phyloP scores from a whole-genome alignment of 2,329 filamentous ascomycete species.

The Ascocoryne sarcoides region DNA sequence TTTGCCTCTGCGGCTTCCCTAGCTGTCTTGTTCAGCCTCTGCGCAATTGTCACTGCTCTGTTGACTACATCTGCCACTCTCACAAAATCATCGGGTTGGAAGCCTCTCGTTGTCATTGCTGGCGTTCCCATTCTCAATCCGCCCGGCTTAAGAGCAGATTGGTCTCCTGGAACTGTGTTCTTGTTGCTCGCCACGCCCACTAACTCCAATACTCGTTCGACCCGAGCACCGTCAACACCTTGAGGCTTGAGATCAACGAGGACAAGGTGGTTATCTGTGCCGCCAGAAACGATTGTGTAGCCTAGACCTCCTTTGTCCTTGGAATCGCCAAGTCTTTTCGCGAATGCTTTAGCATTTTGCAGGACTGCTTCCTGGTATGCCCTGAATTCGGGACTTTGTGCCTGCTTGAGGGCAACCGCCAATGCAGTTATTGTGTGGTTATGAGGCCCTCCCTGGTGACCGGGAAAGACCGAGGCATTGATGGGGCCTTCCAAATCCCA shows the following conservation, averaged over 20 bases:
- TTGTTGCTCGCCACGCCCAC: conserved; percentile 98
- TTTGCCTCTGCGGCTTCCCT: conserved; percentile 59
- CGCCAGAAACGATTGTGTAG: conserved; percentile 85
- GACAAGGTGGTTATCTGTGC: conserved; percentile 96
- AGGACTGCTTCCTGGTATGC: conserved; percentile 87
- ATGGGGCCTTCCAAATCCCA: conserved; percentile 92
- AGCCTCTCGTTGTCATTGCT: conserved; percentile 96
- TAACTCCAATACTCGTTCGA: conserved; percentile 83
- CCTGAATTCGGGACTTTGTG: conserved; percentile 80
- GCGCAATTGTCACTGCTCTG: conserved; percentile 39
- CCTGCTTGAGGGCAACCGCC: conserved; percentile 89
- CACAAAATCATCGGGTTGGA: conserved; percentile 79
- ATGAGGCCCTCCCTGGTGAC: conserved; percentile 95
- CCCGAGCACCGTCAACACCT: conserved; percentile 76
- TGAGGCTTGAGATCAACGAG: conserved; percentile 86
- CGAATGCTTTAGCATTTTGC: conserved; percentile 83
- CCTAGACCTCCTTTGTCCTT: conserved; percentile 40
- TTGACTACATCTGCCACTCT: conserved; percentile 81
- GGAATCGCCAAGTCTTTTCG: conserved; percentile 32
- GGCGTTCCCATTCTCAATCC: conserved; percentile 91
- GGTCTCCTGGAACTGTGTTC: conserved; percentile 95
- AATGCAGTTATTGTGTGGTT: conserved; percentile 98
- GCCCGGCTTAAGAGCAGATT: conserved; percentile 84
- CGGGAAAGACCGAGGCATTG: conserved; percentile 94
- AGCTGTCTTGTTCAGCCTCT: conserved; percentile 44